These are phyloP conservation scores for Thermoascus crustaceus DNA, from an alignment of 2,329 filamentous ascomycete species.

Conservation along the genomic window DNA sequence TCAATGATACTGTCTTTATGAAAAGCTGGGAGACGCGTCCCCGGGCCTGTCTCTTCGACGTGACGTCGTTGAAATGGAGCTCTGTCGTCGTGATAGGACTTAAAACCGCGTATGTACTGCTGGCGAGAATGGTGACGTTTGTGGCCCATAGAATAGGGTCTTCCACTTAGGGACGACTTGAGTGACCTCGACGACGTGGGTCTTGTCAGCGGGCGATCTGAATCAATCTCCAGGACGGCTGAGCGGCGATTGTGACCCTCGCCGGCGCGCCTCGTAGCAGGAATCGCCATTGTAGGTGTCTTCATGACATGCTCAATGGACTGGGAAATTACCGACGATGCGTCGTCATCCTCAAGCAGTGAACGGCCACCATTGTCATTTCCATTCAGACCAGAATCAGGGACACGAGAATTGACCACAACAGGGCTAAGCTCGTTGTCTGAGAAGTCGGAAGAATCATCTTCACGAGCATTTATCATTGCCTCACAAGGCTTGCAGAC, in stretches of 20 bases:
- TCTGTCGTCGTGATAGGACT: constrained; percentile 63
- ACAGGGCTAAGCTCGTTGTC: constrained; percentile 60
- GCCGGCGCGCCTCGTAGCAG: constrained; percentile 55
- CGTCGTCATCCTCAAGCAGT: constrained; percentile 40
- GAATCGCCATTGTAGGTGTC: constrained; percentile 57
- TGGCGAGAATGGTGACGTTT: constrained; percentile 83
- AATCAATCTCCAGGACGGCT: constrained; percentile 81
- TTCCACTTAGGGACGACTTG: constrained; percentile 59
- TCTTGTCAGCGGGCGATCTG: constrained; percentile 66
- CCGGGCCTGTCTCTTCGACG: constrained; percentile 57
- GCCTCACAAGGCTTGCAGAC: constrained; percentile 90
- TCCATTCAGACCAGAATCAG: constrained; percentile 50
- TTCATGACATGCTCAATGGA: constrained; percentile 39
- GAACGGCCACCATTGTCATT: constrained; percentile 31
- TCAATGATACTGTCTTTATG: constrained; percentile 99
- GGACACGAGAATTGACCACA: constrained; percentile 50
- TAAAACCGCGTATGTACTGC: constrained; percentile 70
- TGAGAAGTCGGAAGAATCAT: constrained; percentile 86
- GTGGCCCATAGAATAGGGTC: constrained; percentile 73
- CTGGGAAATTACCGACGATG: constrained; percentile 39
- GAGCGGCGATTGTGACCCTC: constrained; percentile 78
- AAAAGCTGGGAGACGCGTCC: constrained; percentile 73
- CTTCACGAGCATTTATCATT: constrained; percentile 83
- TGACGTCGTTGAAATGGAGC: constrained; percentile 78
- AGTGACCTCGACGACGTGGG: constrained; percentile 90